Evolutionary conservation across 306 rosid species (phyloP).

Genomic region (Biancaea sappan): DNA sequence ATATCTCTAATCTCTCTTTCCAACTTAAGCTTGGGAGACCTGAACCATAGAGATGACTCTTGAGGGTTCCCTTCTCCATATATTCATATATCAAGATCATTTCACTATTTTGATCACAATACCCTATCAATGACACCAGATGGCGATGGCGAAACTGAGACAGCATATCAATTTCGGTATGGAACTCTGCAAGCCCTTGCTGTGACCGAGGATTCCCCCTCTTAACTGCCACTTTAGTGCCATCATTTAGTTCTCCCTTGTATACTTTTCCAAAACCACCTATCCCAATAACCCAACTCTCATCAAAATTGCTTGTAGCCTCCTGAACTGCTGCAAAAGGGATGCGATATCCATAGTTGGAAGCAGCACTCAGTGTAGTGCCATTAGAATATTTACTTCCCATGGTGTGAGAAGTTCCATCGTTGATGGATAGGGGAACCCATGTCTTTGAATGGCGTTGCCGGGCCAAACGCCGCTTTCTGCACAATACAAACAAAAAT

Average conservation of each 20-base stretch:
- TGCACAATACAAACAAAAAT: slow-evolving; percentile 48
- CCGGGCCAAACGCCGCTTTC: slow-evolving; percentile 45
- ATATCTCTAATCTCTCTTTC: slow-evolving; percentile 85
- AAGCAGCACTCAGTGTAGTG: slow-evolving; percentile 69
- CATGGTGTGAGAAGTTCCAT: slow-evolving; percentile 78
- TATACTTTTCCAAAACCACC: slow-evolving; percentile 97
- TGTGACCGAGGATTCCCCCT: slow-evolving; percentile 89
- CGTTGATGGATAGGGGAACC: slow-evolving; percentile 69
- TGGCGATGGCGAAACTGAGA: slow-evolving; percentile 97
- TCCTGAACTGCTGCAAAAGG: slow-evolving; percentile 81
- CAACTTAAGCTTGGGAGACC: slow-evolving; percentile 80
- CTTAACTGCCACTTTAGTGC: slow-evolving; percentile 92
- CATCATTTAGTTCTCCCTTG: slow-evolving; percentile 79
- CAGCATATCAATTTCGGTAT: slow-evolving; percentile 88
- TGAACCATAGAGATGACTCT: slow-evolving; percentile 84
- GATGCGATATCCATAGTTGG: slow-evolving; percentile 67
- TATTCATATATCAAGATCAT: slow-evolving; percentile 95
- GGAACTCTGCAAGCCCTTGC: slow-evolving; percentile 89
- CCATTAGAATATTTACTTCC: slow-evolving; percentile 83
- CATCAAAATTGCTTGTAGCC: slow-evolving; percentile 85
- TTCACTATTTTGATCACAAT: slow-evolving; percentile 88
- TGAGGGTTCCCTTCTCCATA: slow-evolving; percentile 92
- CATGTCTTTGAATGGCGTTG: slow-evolving; percentile 75
- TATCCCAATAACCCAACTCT: slow-evolving; percentile 82
- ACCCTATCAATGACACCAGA: slow-evolving; percentile 87